Percentiles rank a stretch among this genome's conserved stretches.
These are phyloP conservation scores for Xylaria sp. DNA, from an alignment of 2,329 filamentous ascomycete species.

Conservation along the genomic window DNA sequence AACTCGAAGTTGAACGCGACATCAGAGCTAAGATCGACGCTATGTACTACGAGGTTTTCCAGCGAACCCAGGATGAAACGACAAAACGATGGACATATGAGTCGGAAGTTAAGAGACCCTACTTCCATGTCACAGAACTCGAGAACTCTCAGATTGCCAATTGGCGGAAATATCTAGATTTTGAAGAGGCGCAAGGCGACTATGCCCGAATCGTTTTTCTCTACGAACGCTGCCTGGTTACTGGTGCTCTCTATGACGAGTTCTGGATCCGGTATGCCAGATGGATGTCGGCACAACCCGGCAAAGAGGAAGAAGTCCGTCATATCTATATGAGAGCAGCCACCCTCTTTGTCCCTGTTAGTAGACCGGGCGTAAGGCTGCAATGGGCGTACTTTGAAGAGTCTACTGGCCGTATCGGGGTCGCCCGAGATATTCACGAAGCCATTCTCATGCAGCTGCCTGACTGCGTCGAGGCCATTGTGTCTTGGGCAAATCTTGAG, in stretches of 20 bases:
- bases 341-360: conserved; percentile 86
- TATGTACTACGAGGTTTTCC: conserved; percentile 83
- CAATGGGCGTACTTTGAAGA: conserved; percentile 98
- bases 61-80: conserved; percentile 84
- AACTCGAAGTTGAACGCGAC: conserved; percentile 85
- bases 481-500: conserved; percentile 87
- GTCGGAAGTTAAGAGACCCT: conserved; percentile 92
- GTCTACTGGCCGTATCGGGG: conserved; percentile 77
- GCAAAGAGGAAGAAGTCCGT: conserved; percentile 88
- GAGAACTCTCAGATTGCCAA: conserved; percentile 86
- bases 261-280: conserved; percentile 98
- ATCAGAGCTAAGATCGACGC: conserved; percentile 82
- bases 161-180: conserved; percentile 97
- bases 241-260: conserved; percentile 94
- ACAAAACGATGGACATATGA: conserved; percentile 96
- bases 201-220: conserved; percentile 80
- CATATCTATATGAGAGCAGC: conserved; percentile 92
- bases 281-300: conserved; percentile 87
- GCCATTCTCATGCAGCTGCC: conserved; percentile 81
- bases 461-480: conserved; percentile 85
- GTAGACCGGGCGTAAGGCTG: conserved; percentile 82
- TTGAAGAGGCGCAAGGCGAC: conserved; percentile 87
- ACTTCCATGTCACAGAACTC: conserved; percentile 95
- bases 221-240: conserved; percentile 93
- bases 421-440: conserved; percentile 86